These are phyloP conservation scores for Peronospora farinosa DNA, from an alignment of 352 stramenopile species.

Conservation along the genomic window DNA sequence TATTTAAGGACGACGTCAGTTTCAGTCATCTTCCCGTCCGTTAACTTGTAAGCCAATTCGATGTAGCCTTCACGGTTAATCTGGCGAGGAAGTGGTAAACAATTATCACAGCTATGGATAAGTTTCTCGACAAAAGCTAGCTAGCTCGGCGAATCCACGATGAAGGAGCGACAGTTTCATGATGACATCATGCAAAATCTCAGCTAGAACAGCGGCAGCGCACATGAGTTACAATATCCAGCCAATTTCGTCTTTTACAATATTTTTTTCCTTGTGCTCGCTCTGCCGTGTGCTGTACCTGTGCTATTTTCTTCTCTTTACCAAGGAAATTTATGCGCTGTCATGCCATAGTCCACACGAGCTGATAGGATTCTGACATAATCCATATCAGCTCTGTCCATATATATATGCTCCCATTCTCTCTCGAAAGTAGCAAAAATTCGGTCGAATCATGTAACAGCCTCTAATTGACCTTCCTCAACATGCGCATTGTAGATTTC, in stretches of 20 bases:
- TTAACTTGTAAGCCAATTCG: neutral
- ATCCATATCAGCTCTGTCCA: too few species aligned
- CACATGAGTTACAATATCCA: neutral
- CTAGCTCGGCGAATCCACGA: neutral
- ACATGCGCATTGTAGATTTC: conserved; percentile 21
- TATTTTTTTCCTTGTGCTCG: neutral
- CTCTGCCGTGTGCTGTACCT: neutral
- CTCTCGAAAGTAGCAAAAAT: conserved; percentile 34
- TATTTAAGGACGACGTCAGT: neutral
- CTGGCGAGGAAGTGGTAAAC: neutral
- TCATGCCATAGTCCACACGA: conserved; percentile 25
- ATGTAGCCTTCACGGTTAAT: neutral
- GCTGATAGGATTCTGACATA: conserved; percentile 35
- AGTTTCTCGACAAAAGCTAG: neutral
- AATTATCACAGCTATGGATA: neutral
- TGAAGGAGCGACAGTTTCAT: neutral
- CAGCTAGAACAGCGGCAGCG: neutral
- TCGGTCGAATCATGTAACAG: conserved; percentile 15
- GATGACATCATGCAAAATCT: neutral
- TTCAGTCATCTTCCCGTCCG: neutral
- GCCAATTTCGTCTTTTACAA: neutral
- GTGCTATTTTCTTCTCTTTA: neutral
- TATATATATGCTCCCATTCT: conserved; percentile 26
- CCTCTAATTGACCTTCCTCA: conserved; percentile 12
- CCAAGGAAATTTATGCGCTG: neutral